phyloP scores from a whole-genome alignment of 169 alveolate genomes.

The Plasmodium gonderi region DNA sequence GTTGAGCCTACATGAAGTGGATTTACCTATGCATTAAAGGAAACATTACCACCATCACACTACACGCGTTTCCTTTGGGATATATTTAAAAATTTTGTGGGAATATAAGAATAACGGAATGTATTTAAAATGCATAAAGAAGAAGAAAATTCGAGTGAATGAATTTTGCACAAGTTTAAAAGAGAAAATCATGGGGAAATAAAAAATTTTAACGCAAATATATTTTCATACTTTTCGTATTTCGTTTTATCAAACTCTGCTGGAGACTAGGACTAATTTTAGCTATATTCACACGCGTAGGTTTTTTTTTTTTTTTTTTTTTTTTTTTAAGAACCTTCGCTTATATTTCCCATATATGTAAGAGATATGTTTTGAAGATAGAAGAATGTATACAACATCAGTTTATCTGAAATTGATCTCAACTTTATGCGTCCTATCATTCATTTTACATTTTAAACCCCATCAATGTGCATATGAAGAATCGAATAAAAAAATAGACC shows the following conservation, averaged over 20 bases:
- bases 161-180: not conserved
- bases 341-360: not conserved
- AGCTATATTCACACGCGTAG: not conserved
- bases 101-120: not conserved
- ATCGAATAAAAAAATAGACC: not conserved
- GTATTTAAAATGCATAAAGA: not conserved
- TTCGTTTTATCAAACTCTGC: not conserved
- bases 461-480: slow-evolving; percentile 6
- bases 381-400: slow-evolving; percentile 31
- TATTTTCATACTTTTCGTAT: no score
- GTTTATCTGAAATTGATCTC: slow-evolving; percentile 2
- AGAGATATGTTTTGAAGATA: slow-evolving; percentile 18
- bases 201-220: not conserved
- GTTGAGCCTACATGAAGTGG: no score
- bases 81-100: not conserved
- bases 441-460: not conserved
- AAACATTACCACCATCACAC: no score
- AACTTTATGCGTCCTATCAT: not conserved
- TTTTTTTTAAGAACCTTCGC: not conserved
- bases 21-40: no score
- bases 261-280: not conserved
- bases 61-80: not conserved
- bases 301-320: not conserved
- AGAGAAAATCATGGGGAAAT: not conserved
- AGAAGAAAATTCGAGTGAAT: not conserved